Conservation (phyloP, 2,329 filamentous ascomycete species). For the Talaromyces sp. region DNA sequence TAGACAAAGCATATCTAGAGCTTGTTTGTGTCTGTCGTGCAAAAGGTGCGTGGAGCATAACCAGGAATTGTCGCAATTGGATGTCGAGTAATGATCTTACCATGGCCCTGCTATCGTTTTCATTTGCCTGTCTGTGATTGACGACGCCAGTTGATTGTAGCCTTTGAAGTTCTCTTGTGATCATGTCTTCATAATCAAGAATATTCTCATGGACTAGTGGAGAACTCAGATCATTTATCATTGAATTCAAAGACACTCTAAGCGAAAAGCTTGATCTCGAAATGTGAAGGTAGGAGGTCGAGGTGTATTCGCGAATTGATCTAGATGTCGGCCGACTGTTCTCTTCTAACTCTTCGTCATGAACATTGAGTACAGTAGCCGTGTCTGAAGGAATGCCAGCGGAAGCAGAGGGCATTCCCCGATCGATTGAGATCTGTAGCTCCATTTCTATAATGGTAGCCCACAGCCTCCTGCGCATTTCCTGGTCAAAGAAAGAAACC, state of each 20-base stretch:
- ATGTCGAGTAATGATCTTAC: slow-evolving; percentile 25
- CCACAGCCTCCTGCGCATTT: slow-evolving; percentile 52
- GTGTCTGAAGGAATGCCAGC: slow-evolving; percentile 21
- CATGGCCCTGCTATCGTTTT: slow-evolving; percentile 13
- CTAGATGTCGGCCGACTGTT: slow-evolving; percentile 22
- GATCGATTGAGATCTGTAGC: slow-evolving; percentile 50
- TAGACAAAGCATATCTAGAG: slow-evolving; percentile 26
- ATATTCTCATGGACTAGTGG: slow-evolving; percentile 27
- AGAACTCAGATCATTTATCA: slow-evolving; percentile 28
- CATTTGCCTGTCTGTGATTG: not conserved
- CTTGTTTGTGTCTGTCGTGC: slow-evolving; percentile 24
- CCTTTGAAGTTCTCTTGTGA: slow-evolving; percentile 25
- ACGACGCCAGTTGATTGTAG: slow-evolving; percentile 25
- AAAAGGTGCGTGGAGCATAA: slow-evolving; percentile 31
- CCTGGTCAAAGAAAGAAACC: slow-evolving; percentile 46
- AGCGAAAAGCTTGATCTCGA: slow-evolving; percentile 26
- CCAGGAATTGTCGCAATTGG: slow-evolving; percentile 30
- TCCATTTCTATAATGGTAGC: slow-evolving; percentile 53
- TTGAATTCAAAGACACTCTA: slow-evolving; percentile 27
- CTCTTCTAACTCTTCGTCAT: slow-evolving; percentile 27
- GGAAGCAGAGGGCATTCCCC: slow-evolving; percentile 44
- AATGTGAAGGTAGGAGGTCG: slow-evolving; percentile 28
- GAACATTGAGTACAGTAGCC: slow-evolving; percentile 24
- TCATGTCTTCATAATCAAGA: slow-evolving; percentile 26
- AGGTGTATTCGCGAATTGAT: slow-evolving; percentile 24